These are phyloP conservation scores for Cladosporium velox DNA, from an alignment of 2,329 filamentous ascomycete genomes.

Conservation along the genomic window DNA sequence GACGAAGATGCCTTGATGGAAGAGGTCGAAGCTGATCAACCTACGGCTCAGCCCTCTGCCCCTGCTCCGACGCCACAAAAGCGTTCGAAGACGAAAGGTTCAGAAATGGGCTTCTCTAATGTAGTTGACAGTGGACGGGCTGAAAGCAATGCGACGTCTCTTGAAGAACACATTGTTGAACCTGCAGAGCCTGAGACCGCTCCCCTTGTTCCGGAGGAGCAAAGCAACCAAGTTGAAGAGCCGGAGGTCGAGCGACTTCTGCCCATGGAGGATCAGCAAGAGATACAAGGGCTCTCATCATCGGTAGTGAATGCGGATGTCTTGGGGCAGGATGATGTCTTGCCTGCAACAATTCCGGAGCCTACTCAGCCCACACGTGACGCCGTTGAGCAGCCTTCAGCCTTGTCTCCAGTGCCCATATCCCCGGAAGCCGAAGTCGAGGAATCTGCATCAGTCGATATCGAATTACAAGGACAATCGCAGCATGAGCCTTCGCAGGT, in stretches of 20 bases:
- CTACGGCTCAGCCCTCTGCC: background rate
- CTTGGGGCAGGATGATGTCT: background rate
- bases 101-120: background rate
- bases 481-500: background rate
- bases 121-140: background rate
- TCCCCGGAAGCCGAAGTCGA: background rate
- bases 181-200: background rate
- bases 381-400: background rate
- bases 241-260: background rate
- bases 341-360: background rate
- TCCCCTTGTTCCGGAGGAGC: background rate
- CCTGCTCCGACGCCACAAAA: background rate
- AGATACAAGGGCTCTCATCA: background rate
- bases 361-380: no score
- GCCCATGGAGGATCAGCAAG: background rate
- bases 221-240: background rate
- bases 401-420: background rate
- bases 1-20: slow-evolving; percentile 21
- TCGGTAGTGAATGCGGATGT: background rate
- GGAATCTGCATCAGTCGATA: background rate
- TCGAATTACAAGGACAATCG: background rate
- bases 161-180: no score
- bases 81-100: background rate
- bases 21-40: background rate
- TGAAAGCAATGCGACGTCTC: background rate